Evolutionary conservation across 2,329 filamentous ascomycete genomes (phyloP), one percentile per base, ranked within the genome.

Genomic region (Penicillium psychrosexuale): DNA sequence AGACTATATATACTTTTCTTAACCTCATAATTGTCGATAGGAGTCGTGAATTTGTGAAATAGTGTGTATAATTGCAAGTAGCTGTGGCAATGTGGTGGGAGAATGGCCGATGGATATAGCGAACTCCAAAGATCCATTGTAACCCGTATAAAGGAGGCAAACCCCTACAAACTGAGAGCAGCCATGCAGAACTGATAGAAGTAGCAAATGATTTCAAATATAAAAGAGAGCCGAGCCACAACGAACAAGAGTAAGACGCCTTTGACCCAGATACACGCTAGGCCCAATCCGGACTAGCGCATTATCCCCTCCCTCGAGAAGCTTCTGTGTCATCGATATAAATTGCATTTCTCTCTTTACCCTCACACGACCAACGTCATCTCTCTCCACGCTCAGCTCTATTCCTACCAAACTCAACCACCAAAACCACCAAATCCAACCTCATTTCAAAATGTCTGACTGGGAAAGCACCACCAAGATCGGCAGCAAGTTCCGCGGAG

Each of bases 391-490:
- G 39, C 48, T 45, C 47, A 56, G 46, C 50, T 30, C 38, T 31
- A 54, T 39, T 19, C 22, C 37, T 17, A 47, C 27, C 24, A 30
- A 55, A n/a, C 45, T 44, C 33, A 37, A 40, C 40, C 33, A 43
- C 51, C 44, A 13, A 46, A 28, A 36, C 31, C 19, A 31, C 54
- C 46, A 48, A 51, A 50, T 27, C 28, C 38, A 37, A 38, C 17
- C 40, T 53, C 22, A 24, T 6, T 43, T 42, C 67, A 76, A 66
- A 65, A 83, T 84, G 86, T 86, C 88, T 71, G 91, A 96, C 70
- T 97, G 93, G 92, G 89, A 96, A 68, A 76, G 79, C 65, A 85
- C 89, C 66, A 96, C 91, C 78, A 96, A 94, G 83, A 97, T 99
- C 72, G 94, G 94, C 71, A 90, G 85, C 84, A 93, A 89, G 78